Evolutionary conservation across 139 green algal species (phyloP).

Genomic region (Pleodorina starrii): DNA sequence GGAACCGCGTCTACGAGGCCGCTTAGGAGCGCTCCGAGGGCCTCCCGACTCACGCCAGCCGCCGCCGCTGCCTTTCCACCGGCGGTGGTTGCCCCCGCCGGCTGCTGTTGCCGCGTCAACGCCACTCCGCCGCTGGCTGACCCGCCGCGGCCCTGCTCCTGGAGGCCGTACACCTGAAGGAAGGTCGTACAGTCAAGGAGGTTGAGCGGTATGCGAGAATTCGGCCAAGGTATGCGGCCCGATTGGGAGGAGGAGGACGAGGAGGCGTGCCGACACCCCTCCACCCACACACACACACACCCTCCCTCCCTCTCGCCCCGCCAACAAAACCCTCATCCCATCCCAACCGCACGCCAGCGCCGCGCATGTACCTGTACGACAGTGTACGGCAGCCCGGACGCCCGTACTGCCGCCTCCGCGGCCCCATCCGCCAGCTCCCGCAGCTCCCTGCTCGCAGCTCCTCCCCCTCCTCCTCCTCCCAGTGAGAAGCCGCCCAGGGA

Average conservation of each 20-base stretch:
- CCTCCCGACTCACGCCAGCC: conserved; percentile 36
- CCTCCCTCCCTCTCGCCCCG: no score
- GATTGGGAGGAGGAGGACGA: not conserved
- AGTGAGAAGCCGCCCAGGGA: not conserved
- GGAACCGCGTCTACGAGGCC: conserved; percentile 25
- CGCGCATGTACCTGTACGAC: conserved; percentile 32
- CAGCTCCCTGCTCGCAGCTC: not conserved
- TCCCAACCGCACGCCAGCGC: not conserved
- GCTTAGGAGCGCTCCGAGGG: not conserved
- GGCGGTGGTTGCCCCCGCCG: not conserved
- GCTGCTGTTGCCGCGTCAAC: not conserved
- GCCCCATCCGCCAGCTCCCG: conserved; percentile 21
- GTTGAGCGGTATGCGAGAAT: not conserved
- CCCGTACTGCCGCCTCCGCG: conserved; percentile 16
- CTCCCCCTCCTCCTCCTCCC: not conserved
- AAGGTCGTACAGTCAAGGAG: not conserved
- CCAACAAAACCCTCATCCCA: no score
- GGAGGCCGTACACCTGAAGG: conserved; percentile 12
- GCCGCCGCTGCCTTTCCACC: not conserved
- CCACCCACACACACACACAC: not conserved
- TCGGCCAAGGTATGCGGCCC: not conserved
- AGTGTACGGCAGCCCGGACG: conserved; percentile 38
- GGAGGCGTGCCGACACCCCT: not conserved
- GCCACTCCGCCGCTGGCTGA: not conserved
- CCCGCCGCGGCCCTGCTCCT: not conserved